Percentiles rank a stretch among this genome's conserved stretches.
These are phyloP conservation scores for Fusarium sp. DNA, from an alignment of 2,329 filamentous ascomycete genomes.

Conservation along the genomic window DNA sequence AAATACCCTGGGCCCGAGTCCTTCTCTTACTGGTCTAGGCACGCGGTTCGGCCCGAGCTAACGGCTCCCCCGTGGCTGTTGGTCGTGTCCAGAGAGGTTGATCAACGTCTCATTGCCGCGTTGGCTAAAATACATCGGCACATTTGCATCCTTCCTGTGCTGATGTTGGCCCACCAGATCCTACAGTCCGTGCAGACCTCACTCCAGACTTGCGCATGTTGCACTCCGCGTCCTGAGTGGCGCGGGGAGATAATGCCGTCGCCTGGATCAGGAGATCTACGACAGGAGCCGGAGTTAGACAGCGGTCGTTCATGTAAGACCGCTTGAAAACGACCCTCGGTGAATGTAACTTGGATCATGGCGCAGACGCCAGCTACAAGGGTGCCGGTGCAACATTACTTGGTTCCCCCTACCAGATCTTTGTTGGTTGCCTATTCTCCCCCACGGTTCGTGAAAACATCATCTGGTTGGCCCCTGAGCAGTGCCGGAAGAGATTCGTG, in stretches of 20 bases:
- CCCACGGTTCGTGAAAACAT: conserved; percentile 3
- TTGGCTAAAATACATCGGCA: conserved; percentile 8
- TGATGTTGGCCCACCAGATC: conserved; percentile 19
- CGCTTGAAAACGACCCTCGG: not conserved
- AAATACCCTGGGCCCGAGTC: not conserved
- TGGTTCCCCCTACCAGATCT: not conserved
- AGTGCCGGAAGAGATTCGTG: not conserved
- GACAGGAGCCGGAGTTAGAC: not conserved
- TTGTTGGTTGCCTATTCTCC: not conserved
- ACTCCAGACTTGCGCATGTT: not conserved
- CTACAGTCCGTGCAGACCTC: not conserved
- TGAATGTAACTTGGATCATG: not conserved
- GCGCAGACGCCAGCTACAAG: not conserved
- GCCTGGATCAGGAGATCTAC: conserved; percentile 6
- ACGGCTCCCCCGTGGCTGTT: not conserved
- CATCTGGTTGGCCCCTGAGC: conserved; percentile 8
- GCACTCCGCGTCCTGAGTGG: not conserved
- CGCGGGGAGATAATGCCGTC: conserved; percentile 3
- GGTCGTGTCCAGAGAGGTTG: not conserved
- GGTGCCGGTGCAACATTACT: not conserved
- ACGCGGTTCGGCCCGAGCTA: conserved; percentile 9
- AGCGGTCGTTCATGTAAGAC: not conserved
- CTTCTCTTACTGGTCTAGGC: conserved; percentile 1
- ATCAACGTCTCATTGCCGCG: conserved; percentile 2
- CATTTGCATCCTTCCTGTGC: conserved; percentile 21